A percentile compares a stretch with the other conserved stretches of the same genome.
phyloP scores from a whole-genome alignment of 345 rosid species.

The Streptanthus diversifolius region DNA sequence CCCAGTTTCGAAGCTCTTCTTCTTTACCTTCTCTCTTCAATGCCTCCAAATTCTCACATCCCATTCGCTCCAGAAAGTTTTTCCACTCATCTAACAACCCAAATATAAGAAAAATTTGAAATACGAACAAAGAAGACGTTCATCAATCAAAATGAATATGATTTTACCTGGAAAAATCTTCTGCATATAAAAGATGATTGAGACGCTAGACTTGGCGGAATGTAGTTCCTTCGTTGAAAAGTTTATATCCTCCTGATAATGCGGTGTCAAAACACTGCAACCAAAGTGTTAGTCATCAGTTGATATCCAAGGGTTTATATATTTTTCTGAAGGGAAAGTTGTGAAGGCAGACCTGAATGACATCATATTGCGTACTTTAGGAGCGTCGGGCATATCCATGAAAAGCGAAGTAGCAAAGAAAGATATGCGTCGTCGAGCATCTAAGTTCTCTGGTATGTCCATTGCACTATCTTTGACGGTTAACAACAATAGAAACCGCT shows the following conservation, averaged over 20 bases:
- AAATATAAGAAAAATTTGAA: conserved; percentile 4
- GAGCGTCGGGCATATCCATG: conserved; percentile 86
- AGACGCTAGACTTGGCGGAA: conserved; percentile 62
- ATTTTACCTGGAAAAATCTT: conserved; percentile 76
- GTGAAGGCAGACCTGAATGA: conserved; percentile 74
- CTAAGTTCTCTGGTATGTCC: conserved; percentile 85
- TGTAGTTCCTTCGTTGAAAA: conserved; percentile 69
- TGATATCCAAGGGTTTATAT: not conserved
- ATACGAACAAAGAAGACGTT: not conserved
- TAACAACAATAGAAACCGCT: conserved; percentile 70
- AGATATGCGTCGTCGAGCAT: conserved; percentile 81
- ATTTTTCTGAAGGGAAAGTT: not conserved
- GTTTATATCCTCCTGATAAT: conserved; percentile 79
- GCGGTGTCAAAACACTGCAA: conserved; percentile 85
- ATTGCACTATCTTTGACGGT: conserved; percentile 79
- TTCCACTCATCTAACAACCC: conserved; percentile 75
- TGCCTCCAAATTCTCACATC: conserved; percentile 49
- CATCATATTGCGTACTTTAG: conserved; percentile 81
- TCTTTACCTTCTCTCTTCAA: conserved; percentile 45
- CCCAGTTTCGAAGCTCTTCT: conserved; percentile 83
- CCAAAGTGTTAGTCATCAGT: conserved; percentile 28
- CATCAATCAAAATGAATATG: not conserved
- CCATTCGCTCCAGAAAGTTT: conserved; percentile 86
- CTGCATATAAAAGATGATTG: conserved; percentile 85
- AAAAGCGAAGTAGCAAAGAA: conserved; percentile 97